Conservation (phyloP, 805 yeast species). For the Monosporozyma aerobia region DNA sequence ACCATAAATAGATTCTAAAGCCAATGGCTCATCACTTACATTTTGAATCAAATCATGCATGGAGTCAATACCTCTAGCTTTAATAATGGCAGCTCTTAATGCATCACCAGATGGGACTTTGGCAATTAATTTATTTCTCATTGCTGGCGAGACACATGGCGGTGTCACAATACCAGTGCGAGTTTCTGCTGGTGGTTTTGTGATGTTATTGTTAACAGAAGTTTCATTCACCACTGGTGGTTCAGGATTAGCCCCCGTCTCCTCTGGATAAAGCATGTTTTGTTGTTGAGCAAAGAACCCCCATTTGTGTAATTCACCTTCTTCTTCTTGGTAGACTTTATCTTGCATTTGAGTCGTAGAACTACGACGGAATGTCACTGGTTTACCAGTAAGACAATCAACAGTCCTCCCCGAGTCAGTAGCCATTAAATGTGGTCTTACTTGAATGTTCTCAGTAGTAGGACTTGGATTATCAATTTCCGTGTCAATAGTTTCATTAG, state of each 20-base stretch:
- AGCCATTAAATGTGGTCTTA: conserved; percentile 61
- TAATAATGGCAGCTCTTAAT: conserved; percentile 46
- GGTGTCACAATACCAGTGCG: background rate
- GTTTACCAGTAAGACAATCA: conserved; percentile 64
- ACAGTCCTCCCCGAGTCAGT: conserved; percentile 51
- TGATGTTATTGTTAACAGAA: background rate
- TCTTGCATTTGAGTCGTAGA: conserved; percentile 61
- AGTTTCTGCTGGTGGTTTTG: background rate
- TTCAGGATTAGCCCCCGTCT: background rate
- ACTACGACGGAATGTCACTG: conserved; percentile 54
- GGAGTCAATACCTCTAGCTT: conserved; percentile 67
- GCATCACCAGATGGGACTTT: conserved; percentile 40
- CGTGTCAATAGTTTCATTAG: background rate
- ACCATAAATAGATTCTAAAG: conserved; percentile 42
- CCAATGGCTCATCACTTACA: conserved; percentile 47
- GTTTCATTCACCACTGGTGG: background rate
- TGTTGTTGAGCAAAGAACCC: conserved; percentile 72
- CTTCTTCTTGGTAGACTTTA: conserved; percentile 71
- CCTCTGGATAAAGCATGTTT: conserved; percentile 31
- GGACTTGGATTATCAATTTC: background rate
- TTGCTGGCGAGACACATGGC: background rate
- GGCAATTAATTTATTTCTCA: conserved; percentile 10
- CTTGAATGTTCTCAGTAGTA: conserved; percentile 3
- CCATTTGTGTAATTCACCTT: conserved; percentile 83
- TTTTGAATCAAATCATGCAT: conserved; percentile 58